Percentiles rank a stretch among this genome's conserved stretches.
Evolutionary conservation across 2,329 filamentous ascomycete species (phyloP).

Genomic region (Cladophialophora yegresii): DNA sequence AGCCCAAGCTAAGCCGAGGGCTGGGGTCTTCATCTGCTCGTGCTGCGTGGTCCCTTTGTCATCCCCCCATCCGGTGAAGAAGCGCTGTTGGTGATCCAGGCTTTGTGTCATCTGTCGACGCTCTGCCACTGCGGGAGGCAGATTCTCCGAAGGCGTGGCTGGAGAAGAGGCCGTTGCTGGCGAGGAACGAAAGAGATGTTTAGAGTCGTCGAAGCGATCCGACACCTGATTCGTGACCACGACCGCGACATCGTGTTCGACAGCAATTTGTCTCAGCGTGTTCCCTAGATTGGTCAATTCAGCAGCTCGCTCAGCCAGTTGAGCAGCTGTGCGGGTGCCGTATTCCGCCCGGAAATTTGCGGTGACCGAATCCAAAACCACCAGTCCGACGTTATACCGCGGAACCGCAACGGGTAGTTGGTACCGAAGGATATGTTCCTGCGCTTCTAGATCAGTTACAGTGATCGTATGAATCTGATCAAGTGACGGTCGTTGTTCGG

Average conservation of each 20-base stretch:
- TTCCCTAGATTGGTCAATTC: constrained; percentile 76
- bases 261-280: constrained; percentile 73
- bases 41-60: constrained; percentile 41
- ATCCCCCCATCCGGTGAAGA: constrained; percentile 95
- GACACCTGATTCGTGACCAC: constrained; percentile 95
- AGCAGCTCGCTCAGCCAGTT: constrained; percentile 71
- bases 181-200: constrained; percentile 18
- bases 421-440: constrained; percentile 91
- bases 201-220: constrained; percentile 67
- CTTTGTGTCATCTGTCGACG: constrained; percentile 59
- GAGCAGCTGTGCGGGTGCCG: constrained; percentile 44
- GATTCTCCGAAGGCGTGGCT: constrained; percentile 3
- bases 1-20: constrained; percentile 84
- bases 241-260: constrained; percentile 72
- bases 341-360: constrained; percentile 93
- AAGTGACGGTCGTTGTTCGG: constrained; percentile 61
- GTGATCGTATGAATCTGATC: constrained; percentile 77
- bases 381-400: constrained; percentile 73
- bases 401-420: constrained; percentile 84
- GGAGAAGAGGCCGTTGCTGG: constrained; percentile 28
- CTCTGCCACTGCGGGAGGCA: constrained; percentile 11
- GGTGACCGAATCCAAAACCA: constrained; percentile 88
- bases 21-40: constrained; percentile 71
- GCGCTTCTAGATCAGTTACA: constrained; percentile 85
- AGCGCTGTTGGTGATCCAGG: constrained; percentile 86